These are phyloP conservation scores for Rauvolfia tetraphylla DNA, from an alignment of 257 asterid species.

Conservation along the genomic window DNA sequence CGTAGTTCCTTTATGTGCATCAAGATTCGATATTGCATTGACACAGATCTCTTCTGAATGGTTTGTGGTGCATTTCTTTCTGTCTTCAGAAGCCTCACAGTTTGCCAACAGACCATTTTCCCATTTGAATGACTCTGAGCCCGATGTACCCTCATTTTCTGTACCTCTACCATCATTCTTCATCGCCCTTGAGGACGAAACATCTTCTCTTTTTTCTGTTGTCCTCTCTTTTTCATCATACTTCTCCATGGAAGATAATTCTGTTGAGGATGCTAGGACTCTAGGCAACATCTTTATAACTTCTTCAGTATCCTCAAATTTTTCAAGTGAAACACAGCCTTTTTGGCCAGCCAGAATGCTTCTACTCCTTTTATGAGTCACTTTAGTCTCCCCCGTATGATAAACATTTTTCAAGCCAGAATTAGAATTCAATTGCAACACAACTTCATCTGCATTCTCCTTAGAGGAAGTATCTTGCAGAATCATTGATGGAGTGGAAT, in stretches of 20 bases:
- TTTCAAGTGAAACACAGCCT: not conserved
- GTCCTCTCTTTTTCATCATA: slow-evolving; percentile 11
- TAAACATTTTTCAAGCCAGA: slow-evolving; percentile 4
- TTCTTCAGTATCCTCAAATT: slow-evolving; percentile 9
- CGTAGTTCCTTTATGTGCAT: not conserved
- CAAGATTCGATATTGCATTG: slow-evolving; percentile 6
- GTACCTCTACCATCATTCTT: not conserved
- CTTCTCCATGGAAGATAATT: not conserved
- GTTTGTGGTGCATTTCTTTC: not conserved
- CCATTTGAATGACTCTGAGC: slow-evolving; percentile 1
- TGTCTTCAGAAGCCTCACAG: slow-evolving; percentile 13
- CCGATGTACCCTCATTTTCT: not conserved
- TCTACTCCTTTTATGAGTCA: not conserved
- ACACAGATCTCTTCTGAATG: not conserved
- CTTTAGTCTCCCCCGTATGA: slow-evolving; percentile 7
- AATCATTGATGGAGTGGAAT: slow-evolving; percentile 5
- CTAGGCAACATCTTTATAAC: slow-evolving; percentile 12
- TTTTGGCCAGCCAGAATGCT: not conserved
- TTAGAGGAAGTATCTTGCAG: slow-evolving; percentile 4
- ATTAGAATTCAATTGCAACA: slow-evolving; percentile 1
- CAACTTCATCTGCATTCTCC: slow-evolving; percentile 15
- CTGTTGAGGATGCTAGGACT: slow-evolving; percentile 7
- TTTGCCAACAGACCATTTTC: not conserved
- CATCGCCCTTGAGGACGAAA: slow-evolving; percentile 7
- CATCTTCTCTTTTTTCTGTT: slow-evolving; percentile 12